These are phyloP conservation scores for Sisymbrium altissimum DNA, from an alignment of 345 rosid genomes.

Conservation along the genomic window DNA sequence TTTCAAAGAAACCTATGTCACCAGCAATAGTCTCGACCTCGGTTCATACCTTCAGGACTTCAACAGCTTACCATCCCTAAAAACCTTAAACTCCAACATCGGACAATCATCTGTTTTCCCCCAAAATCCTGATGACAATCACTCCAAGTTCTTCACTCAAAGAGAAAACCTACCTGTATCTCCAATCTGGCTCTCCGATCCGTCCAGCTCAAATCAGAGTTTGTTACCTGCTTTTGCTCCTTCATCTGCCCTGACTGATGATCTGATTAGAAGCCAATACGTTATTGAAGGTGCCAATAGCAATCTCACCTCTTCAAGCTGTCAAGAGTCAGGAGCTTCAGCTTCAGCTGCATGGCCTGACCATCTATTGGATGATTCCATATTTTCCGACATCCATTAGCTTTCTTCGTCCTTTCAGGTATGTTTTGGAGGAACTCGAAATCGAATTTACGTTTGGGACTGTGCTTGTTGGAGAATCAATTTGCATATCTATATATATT, in stretches of 20 bases:
- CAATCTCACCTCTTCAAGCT: conserved; percentile 25
- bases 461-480: conserved; percentile 20
- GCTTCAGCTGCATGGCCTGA: conserved; percentile 38
- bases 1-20: conserved; percentile 22
- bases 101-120: conserved; percentile 28
- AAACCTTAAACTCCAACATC: conserved; percentile 28
- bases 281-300: conserved; percentile 30
- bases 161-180: conserved; percentile 24
- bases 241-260: conserved; percentile 21
- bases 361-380: conserved; percentile 31
- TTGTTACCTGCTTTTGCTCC: conserved; percentile 21
- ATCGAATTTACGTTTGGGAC: conserved; percentile 14
- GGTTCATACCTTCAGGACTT: conserved; percentile 32
- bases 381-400: conserved; percentile 31
- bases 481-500: conserved; percentile 14
- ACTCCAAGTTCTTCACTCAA: conserved; percentile 23
- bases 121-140: conserved; percentile 6
- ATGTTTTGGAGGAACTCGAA: conserved; percentile 12
- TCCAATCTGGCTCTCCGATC: conserved; percentile 34
- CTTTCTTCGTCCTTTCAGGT: not conserved
- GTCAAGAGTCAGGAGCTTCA: conserved; percentile 31
- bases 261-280: conserved; percentile 20
- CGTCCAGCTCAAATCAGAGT: conserved; percentile 19
- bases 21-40: conserved; percentile 13
- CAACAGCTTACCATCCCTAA: conserved; percentile 26